These are phyloP conservation scores for Mycena haematopus DNA, from an alignment of 768 basidiomycete species.

Conservation along the genomic window DNA sequence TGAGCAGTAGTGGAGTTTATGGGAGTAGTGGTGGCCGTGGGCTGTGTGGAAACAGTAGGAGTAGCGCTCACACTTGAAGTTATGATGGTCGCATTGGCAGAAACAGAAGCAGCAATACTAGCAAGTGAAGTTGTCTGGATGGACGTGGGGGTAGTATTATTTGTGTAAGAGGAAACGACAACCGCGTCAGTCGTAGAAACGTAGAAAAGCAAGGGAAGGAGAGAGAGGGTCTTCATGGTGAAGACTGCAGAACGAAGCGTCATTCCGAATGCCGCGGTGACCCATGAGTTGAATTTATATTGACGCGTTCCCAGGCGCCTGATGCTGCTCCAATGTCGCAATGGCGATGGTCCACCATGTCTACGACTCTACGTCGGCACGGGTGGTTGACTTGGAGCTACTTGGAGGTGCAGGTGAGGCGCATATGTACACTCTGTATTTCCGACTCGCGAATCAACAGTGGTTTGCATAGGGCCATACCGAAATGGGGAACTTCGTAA, in stretches of 20 bases:
- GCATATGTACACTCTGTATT: no score
- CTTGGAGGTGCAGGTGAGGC: no score
- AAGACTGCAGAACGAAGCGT: neutral
- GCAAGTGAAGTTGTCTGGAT: constrained; percentile 1
- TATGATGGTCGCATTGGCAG: neutral
- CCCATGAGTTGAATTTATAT: neutral
- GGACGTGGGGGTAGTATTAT: constrained; percentile 12
- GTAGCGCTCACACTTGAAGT: neutral
- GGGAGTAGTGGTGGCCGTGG: constrained; percentile 4
- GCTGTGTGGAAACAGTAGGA: constrained; percentile 6
- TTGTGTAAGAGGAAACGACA: neutral
- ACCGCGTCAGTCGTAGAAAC: neutral
- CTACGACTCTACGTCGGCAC: no score
- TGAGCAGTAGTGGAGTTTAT: constrained; percentile 30
- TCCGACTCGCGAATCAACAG: no score
- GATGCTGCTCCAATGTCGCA: neutral
- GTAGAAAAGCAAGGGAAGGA: constrained; percentile 12
- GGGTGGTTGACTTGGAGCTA: no score
- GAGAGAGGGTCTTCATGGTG: constrained; percentile 11
- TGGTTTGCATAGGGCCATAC: no score
- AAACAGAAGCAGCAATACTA: neutral
- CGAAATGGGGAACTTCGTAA: no score
- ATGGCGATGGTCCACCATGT: no score
- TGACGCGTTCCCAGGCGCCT: neutral
- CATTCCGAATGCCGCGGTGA: no score